phyloP scores from a whole-genome alignment of 2,329 filamentous ascomycete genomes.

The Penicillium brevicompactum region DNA sequence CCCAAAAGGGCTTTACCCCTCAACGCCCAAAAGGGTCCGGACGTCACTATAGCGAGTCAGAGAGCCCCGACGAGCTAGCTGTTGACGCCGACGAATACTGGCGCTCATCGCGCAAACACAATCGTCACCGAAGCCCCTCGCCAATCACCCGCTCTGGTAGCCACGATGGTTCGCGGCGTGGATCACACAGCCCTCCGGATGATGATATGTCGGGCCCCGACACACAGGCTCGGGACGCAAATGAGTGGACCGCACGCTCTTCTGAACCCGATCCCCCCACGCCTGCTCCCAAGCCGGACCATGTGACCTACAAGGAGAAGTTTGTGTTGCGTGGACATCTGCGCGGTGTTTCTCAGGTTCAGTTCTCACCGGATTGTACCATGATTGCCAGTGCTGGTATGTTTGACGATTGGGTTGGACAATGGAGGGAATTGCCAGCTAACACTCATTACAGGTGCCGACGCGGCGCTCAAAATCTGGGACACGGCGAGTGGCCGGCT shows the following conservation, averaged over 20 bases:
- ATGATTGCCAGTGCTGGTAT: conserved; percentile 84
- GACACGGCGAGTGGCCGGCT: conserved; percentile 74
- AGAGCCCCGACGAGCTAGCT: conserved; percentile 50
- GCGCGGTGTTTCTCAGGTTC: conserved; percentile 78
- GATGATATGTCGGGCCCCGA: conserved; percentile 21
- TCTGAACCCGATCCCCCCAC: conserved; percentile 42
- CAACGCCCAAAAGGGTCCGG: conserved; percentile 29
- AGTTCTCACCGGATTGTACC: conserved; percentile 85
- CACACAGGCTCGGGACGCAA: conserved; percentile 10
- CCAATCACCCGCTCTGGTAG: conserved; percentile 20
- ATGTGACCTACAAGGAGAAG: conserved; percentile 68
- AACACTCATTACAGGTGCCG: conserved; percentile 60
- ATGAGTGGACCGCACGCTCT: conserved; percentile 33
- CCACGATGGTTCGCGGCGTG: conserved; percentile 8
- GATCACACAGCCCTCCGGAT: conserved; percentile 21
- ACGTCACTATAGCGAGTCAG: conserved; percentile 36
- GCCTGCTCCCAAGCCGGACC: conserved; percentile 53
- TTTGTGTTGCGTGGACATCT: conserved; percentile 76
- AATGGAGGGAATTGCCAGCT: neutral
- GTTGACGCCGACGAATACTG: conserved; percentile 41
- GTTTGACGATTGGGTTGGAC: conserved; percentile 19
- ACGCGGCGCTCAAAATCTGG: conserved; percentile 92
- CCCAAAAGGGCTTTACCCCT: conserved; percentile 33
- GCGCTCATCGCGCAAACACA: conserved; percentile 29
- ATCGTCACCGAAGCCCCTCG: conserved; percentile 27